These are phyloP conservation scores for Podaxis rugospora DNA, from an alignment of 768 basidiomycete species.

Conservation along the genomic window DNA sequence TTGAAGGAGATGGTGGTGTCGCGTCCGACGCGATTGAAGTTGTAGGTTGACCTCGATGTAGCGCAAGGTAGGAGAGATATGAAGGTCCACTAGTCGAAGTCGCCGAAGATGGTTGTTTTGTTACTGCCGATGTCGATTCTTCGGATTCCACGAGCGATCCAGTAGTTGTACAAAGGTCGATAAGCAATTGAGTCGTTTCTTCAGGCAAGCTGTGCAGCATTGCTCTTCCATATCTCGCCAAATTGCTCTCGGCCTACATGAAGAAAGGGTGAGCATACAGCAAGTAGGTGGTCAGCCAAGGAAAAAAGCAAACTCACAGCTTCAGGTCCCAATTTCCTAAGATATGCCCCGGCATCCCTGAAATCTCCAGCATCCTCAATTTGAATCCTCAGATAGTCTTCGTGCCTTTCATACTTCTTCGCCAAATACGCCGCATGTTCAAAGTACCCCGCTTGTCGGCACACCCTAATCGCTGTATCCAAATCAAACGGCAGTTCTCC, in stretches of 20 bases:
- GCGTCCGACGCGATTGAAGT: constrained; percentile 33
- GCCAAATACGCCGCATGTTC: constrained; percentile 94
- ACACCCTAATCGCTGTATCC: constrained; percentile 95
- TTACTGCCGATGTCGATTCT: constrained; percentile 21
- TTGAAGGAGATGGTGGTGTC: constrained; percentile 29
- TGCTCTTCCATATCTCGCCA: constrained; percentile 84
- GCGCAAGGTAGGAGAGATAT: neutral
- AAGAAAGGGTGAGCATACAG: neutral
- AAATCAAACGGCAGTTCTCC: constrained; percentile 92
- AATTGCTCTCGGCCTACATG: constrained; percentile 73
- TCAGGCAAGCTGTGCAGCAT: constrained; percentile 79
- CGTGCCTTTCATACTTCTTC: constrained; percentile 84
- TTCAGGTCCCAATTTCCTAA: constrained; percentile 73
- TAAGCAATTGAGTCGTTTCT: constrained; percentile 86
- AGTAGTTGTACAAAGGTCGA: constrained; percentile 83
- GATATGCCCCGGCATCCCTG: constrained; percentile 74
- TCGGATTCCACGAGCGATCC: constrained; percentile 43
- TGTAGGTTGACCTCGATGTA: constrained; percentile 18
- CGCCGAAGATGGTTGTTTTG: constrained; percentile 18
- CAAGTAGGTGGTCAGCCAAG: neutral
- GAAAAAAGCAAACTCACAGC: constrained; percentile 45
- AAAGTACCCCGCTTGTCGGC: constrained; percentile 94
- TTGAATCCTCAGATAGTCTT: constrained; percentile 90
- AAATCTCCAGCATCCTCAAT: constrained; percentile 89
- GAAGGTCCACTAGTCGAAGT: neutral